A percentile compares a stretch with the other conserved stretches of the same genome.
Conservation (phyloP, 2,329 filamentous ascomycete species). For the Cladophialophora yegresii region DNA sequence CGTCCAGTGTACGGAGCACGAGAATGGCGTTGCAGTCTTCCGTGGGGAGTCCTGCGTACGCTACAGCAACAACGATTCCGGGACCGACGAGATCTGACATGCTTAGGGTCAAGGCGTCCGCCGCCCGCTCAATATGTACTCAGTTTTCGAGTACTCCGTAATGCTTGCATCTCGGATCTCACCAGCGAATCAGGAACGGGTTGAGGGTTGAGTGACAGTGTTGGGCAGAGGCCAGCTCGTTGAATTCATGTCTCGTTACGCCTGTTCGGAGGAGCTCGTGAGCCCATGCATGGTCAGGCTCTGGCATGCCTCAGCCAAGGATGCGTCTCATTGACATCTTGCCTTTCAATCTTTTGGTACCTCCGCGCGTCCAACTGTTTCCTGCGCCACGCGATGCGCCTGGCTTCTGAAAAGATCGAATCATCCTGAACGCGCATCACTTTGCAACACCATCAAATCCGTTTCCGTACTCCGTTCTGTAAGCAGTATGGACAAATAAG, state of each 20-base stretch:
- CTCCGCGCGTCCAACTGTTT: background rate
- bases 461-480: background rate
- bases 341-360: background rate
- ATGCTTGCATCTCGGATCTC: background rate
- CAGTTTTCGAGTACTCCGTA: background rate
- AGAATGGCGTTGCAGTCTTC: background rate
- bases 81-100: background rate
- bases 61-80: background rate
- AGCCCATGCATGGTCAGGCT: background rate
- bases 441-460: background rate
- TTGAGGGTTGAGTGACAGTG: background rate
- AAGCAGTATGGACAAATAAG: background rate
- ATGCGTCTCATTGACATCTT: background rate
- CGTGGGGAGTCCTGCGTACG: no score
- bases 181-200: background rate
- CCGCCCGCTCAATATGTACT: background rate
- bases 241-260: background rate
- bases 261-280: background rate
- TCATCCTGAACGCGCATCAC: background rate
- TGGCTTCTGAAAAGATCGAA: background rate
- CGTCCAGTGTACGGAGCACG: background rate
- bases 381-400: background rate
- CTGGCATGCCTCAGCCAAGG: background rate
- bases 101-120: background rate
- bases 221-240: background rate